phyloP scores from a whole-genome alignment of 2,329 filamentous ascomycete species.

The Sarocladium oryzae region DNA sequence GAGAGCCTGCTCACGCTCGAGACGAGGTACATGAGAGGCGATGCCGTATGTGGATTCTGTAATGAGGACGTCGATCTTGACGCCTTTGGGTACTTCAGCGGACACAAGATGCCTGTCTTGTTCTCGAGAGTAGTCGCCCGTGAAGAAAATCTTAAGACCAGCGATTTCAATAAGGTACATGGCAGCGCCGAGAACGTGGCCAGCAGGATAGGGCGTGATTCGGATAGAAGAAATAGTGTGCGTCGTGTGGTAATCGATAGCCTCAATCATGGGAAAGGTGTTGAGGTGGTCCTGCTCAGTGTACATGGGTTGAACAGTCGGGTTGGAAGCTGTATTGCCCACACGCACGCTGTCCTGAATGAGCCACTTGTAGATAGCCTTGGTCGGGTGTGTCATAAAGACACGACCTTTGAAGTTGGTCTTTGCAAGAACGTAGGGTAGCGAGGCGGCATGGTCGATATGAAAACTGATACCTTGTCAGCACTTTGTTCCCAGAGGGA shows the following conservation, averaged over 20 bases:
- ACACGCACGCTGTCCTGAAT: slow-evolving; percentile 96
- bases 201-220: slow-evolving; percentile 93
- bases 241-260: slow-evolving; percentile 96
- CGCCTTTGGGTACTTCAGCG: slow-evolving; percentile 77
- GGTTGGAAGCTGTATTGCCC: slow-evolving; percentile 60
- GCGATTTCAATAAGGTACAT: slow-evolving; percentile 99
- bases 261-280: slow-evolving; percentile 90
- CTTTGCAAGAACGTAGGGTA: slow-evolving; percentile 95
- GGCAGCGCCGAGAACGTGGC: slow-evolving; percentile 94
- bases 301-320: slow-evolving; percentile 71
- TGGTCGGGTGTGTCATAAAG: slow-evolving; percentile 99
- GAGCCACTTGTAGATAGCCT: slow-evolving; percentile 99
- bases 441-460: slow-evolving; percentile 95
- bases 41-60: slow-evolving; percentile 97
- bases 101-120: slow-evolving; percentile 94
- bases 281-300: slow-evolving; percentile 93
- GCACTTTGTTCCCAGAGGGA: neutral
- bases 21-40: slow-evolving; percentile 81
- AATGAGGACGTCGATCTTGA: slow-evolving; percentile 94
- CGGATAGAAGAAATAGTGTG: slow-evolving; percentile 95
- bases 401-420: slow-evolving; percentile 95
- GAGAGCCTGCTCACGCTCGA: slow-evolving; percentile 85
- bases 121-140: slow-evolving; percentile 93
- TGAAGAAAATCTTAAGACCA: slow-evolving; percentile 94
- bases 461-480: slow-evolving; percentile 65